phyloP scores from a whole-genome alignment of 805 yeast genomes.

The Maudiozyma saulgeensis region DNA sequence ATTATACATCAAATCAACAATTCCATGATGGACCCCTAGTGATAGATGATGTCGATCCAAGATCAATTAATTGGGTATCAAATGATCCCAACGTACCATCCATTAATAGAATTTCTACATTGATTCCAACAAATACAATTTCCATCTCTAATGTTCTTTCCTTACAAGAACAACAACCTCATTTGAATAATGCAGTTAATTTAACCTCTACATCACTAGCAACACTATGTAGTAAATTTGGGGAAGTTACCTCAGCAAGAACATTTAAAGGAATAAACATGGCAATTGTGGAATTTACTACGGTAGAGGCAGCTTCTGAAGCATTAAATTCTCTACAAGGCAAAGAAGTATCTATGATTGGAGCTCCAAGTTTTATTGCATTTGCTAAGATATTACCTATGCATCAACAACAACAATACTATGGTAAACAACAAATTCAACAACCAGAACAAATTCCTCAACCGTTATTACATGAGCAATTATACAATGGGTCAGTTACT shows the following conservation, averaged over 20 bases:
- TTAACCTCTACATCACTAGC: constrained; percentile 39
- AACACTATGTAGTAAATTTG: constrained; percentile 54
- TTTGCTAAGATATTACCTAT: constrained; percentile 63
- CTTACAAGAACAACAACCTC: constrained; percentile 42
- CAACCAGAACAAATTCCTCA: constrained; percentile 9
- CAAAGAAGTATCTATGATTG: constrained; percentile 66
- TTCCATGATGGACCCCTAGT: constrained; percentile 29
- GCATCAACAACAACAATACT: constrained; percentile 22
- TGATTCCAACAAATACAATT: constrained; percentile 70
- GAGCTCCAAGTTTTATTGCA: constrained; percentile 64
- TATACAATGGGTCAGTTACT: constrained; percentile 26
- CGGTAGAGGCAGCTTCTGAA: constrained; percentile 64
- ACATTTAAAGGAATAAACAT: constrained; percentile 41
- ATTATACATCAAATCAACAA: constrained; percentile 7
- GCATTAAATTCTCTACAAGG: constrained; percentile 75
- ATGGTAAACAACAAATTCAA: constrained; percentile 1
- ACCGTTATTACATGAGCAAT: constrained; percentile 27
- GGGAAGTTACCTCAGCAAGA: constrained; percentile 50
- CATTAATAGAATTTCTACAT: constrained; percentile 55
- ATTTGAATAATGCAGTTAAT: constrained; percentile 37
- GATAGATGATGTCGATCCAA: constrained; percentile 53
- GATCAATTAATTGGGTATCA: constrained; percentile 53
- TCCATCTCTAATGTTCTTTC: constrained; percentile 60
- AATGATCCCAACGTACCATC: constrained; percentile 65
- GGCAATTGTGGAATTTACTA: constrained; percentile 65